Evolutionary conservation across 2,329 filamentous ascomycete genomes (phyloP), one percentile per base, ranked within the genome.

Genomic region (Beauveria sp.): DNA sequence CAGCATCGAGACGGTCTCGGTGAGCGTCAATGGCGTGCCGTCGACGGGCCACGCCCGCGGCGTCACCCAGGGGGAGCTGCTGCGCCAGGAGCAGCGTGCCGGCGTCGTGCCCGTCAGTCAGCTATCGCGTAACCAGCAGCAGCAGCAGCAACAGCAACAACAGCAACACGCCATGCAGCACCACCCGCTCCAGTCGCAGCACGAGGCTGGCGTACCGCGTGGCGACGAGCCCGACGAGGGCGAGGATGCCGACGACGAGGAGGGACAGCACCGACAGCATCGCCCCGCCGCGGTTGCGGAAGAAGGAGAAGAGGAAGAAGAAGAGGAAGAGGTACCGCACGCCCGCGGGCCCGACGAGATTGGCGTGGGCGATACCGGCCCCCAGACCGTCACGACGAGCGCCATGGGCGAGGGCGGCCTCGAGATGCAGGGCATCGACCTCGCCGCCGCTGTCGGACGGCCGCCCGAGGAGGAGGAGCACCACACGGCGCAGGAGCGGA

Each of bases 51-150:
- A 74, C 63, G 65, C 75, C 65, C 71, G 82, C 49, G 89, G 84
- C 34, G 83, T 93, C 58, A 93, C 90, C 1, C 91, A 96, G 74
- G 91, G 91, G 53, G 91, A 96, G 73, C 80, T 96, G 24, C 78
- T 96, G 26, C 81, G 91, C n/a, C 89, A 95, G 74, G 91, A 96
- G 73, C 91, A 96, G 75, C 85, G 89, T 70, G 88, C 89, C 1
- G 90, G 90, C 43, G 85, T 93, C 18, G 88, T 93, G 7, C 88
- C 90, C 26, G 82, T 86, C 40, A 83, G 80, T 62, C 86, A 88
- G 70, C 75, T 85, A 26, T 74, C 78, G 48, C 76, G 81, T 57
- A 74, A 70, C 48, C 78, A 59, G 69, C 73, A 24, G 63, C 57
- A 31, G 14, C 48, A 51, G 34, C 51, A 45, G 24, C 52, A 43